Evolutionary conservation across 2,329 filamentous ascomycete species (phyloP), one percentile per base, ranked within the genome.

Genomic region (Claviceps capensis): DNA sequence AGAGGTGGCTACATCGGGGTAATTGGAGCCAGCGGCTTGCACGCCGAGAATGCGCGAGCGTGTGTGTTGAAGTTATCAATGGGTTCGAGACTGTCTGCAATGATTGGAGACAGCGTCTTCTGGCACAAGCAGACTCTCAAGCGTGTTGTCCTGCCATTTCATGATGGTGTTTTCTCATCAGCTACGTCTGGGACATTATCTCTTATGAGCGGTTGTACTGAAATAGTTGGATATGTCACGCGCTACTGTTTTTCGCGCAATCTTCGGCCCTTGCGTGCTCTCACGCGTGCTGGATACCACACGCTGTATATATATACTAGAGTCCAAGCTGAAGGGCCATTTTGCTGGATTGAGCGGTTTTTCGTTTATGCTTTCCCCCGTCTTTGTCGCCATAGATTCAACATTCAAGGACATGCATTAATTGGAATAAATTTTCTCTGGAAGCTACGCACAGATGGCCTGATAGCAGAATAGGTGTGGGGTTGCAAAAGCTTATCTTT

Each of bases 1-100:
- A 88, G 57, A 72, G 80, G 52, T 95, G 88, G 82, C 78, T 98
- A 47, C 80, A 83, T 54, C 79, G 78, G 40, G 88, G 88, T 6
- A 86, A 88, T 60, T 96, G 91, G 90, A 80, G 89, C 48, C 81
- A 84, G 58, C 78, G 85, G 51, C 67, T 96, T 38, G 74, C 79
- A 57, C 82, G 81, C 51, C 78, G 91, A 51, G 89, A 95, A 66
- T 94, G 89, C 56, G 88, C 86, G 7, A 77, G 76, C 22, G 86
- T 91, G 14, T 97, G 93, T 67, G 77, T 83, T 4, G 88, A 94
- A 55, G 90, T 98, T 1, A 83, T 96, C 37, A 84, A 85, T 46
- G 93, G 93, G 0, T 97, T 98, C 62, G 91, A 96, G 67, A 84
- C 89, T 63, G 83, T 91, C 1, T 96, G 89, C 69, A 84, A 90